Evolutionary conservation across 2,329 filamentous ascomycete species (phyloP), one percentile per base, ranked within the genome.

Genomic region (Botryotinia globosa): DNA sequence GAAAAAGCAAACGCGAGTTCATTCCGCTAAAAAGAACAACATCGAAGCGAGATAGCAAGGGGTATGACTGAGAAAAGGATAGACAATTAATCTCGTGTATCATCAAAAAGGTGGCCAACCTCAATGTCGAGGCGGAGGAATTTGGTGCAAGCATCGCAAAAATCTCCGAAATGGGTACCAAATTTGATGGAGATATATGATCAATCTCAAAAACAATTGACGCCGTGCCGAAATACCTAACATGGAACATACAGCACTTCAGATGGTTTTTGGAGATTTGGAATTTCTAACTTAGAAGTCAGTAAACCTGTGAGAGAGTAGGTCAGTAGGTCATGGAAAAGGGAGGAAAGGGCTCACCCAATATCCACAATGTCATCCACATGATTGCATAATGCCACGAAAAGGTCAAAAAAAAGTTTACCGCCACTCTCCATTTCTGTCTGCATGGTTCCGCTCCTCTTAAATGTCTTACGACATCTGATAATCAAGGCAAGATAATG

Each of bases 381-480:
- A 86, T 97, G 94, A 85, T 97, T 98, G 87, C 94, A 97, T 91
- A 98, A 93, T 80, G 94, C 94, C 82, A 98, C 94, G 83, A 98
- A 98, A 84, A 98, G 87, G 87, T 98, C 94, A 85, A 98, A 98
- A 88, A 96, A 98, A 85, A 98, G 88, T 87, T 94, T 88, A 80
- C 87, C 94, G 83, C 94, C 94, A 83, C 90, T 90, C 87, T 97
- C 93, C 94, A 98, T 98, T 87, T 98, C 94, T 86, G 92, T 91
- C 88, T 98, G 94, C 94, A 98, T 97, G 84, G 94, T 98, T 84
- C 94, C 94, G 86, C 94, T 97, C 85, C 92, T 91, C 91, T 97
- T 98, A 84, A 98, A 98, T 81, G 94, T 97, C 87, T 94, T 94
- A 83, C 95, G 93, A 88, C 93, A 95, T 86, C 94, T 92, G 87